Base-by-base conservation (phyloP, 2,329 filamentous ascomycete species). In the Penicillium sp. region DNA sequence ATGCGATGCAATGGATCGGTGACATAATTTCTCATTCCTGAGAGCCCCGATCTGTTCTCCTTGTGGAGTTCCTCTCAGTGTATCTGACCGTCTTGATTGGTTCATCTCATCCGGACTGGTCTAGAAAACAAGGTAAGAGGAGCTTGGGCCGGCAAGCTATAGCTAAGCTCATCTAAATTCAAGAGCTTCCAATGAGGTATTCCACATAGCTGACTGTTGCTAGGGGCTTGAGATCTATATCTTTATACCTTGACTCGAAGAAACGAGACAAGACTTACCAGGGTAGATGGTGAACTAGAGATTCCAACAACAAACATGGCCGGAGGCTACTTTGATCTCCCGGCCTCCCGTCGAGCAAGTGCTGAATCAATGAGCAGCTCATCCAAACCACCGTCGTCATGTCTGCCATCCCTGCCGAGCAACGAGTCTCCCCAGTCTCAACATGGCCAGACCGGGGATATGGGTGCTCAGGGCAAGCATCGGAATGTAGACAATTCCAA, bases 401-500 rank as follows among this genome's bases (percentile, higher is more conserved):
- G n/a, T n/a, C n/a, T n/a, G n/a, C n/a, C 45, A 10, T 37, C 43
- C 12, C 45, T 37, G 22, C 45, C 54, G 44, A 55, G 51, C 55
- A 55, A 58, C 45, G 30, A 48, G 50, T 30, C 42, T 44, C 16
- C 44, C 45, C 27, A 14, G 23, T 45, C 43, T 39, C 40, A 38
- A 28, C 22, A 42, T 28, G 20, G 18, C 16, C 39, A 17, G 20
- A 32, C 37, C 32, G 54, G 54, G 34, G 39, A 51, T 28, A 50
- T 37, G 37, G 54, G 44, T 35, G 51, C 52, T 45, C 61, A 57
- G 51, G 49, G 48, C 47, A 61, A 42, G 49, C 44, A 54, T 46
- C 51, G 56, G 61, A 65, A 64, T 65, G 61, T 55, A 51, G 55
- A 60, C 42, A 62, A 61, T 57, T 53, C 56, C 29, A 59, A 55